Evolutionary conservation across 345 rosid species (phyloP).

Genomic region (Melaleuca alternifolia): DNA sequence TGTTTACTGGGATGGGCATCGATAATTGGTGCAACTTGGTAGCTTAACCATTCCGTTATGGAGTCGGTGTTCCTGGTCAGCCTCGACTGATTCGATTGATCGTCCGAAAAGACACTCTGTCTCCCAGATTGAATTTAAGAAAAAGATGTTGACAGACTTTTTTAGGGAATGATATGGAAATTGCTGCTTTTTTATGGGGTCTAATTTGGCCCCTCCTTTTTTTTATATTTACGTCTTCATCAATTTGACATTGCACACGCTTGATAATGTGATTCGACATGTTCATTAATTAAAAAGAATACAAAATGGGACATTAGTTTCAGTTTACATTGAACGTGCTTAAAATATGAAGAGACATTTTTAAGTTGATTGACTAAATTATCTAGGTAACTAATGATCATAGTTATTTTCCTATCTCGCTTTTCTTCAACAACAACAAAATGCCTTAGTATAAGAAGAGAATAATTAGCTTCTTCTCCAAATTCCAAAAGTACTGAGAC

Average conservation of each 20-base stretch:
- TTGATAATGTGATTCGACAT: not conserved
- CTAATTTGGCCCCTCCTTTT: not conserved
- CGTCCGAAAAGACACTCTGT: not conserved
- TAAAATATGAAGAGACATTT: not conserved
- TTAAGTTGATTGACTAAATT: not conserved
- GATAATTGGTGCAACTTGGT: not conserved
- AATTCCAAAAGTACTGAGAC: not conserved
- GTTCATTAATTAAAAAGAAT: not conserved
- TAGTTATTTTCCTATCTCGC: not conserved
- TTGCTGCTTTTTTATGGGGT: not conserved
- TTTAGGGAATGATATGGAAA: not conserved
- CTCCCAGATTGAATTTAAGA: not conserved
- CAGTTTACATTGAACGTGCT: not conserved
- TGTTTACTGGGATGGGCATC: not conserved
- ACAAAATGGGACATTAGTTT: not conserved
- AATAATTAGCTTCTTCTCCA: not conserved
- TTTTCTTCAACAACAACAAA: not conserved
- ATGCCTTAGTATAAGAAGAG: not conserved
- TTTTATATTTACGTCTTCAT: not conserved
- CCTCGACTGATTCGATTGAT: not conserved
- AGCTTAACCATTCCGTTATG: not conserved
- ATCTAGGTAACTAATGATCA: not conserved
- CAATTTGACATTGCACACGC: not conserved
- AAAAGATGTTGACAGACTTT: not conserved
- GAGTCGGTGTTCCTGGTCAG: not conserved